These are phyloP conservation scores for Talaromyces sp. DNA, from an alignment of 2,329 filamentous ascomycete species.

Conservation along the genomic window DNA sequence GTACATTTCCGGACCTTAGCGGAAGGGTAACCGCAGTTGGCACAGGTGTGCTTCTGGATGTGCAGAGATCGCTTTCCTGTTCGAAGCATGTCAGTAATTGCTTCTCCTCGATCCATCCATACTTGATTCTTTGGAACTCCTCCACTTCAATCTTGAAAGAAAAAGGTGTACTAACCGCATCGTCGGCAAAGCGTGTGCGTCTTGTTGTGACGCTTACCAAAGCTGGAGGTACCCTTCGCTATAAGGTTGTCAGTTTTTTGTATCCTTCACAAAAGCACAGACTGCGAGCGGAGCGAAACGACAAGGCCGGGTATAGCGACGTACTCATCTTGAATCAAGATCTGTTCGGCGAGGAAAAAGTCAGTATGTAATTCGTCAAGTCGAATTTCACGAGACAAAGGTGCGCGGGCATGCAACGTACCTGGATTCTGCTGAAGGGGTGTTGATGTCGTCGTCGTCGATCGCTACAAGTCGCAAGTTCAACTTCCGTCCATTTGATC, in stretches of 20 bases:
- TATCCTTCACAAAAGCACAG: slow-evolving; percentile 18
- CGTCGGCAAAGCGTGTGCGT: slow-evolving; percentile 97
- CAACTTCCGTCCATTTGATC: slow-evolving; percentile 15
- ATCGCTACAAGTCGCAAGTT: slow-evolving; percentile 12
- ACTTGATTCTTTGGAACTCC: background rate
- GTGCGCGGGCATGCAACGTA: slow-evolving; percentile 2
- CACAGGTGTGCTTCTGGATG: slow-evolving; percentile 99
- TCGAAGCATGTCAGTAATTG: slow-evolving; percentile 25
- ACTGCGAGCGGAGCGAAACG: slow-evolving; percentile 11
- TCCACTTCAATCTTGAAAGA: background rate
- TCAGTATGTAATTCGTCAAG: slow-evolving; percentile 19
- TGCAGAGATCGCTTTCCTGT: slow-evolving; percentile 92
- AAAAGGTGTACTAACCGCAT: slow-evolving; percentile 70
- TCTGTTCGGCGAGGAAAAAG: slow-evolving; percentile 14
- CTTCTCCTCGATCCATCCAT: slow-evolving; percentile 3
- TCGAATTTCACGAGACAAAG: background rate
- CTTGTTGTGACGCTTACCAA: slow-evolving; percentile 90
- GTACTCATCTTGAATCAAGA: slow-evolving; percentile 57
- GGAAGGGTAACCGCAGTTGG: slow-evolving; percentile 92
- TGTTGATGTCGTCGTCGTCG: slow-evolving; percentile 36
- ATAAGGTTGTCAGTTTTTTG: slow-evolving; percentile 41
- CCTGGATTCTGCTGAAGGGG: slow-evolving; percentile 39
- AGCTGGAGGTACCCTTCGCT: slow-evolving; percentile 69
- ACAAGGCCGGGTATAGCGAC: slow-evolving; percentile 19
- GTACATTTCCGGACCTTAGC: slow-evolving; percentile 99